Conservation (phyloP, 2,329 filamentous ascomycete species). For the Epicoccum sorghinum region DNA sequence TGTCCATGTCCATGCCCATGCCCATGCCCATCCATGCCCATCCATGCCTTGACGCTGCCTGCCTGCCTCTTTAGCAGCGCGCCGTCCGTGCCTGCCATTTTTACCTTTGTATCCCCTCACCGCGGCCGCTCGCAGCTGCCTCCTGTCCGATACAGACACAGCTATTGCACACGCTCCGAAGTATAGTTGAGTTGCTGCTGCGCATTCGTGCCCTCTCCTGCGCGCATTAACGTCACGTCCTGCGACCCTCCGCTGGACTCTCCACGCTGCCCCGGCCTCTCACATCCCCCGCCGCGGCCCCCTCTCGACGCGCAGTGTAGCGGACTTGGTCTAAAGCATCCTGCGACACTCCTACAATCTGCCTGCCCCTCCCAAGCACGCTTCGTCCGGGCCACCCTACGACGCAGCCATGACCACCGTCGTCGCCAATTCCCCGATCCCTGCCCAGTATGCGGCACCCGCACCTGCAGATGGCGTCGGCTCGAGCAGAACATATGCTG, state of each 20-base stretch:
- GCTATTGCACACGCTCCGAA: not conserved
- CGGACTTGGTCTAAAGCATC: constrained; percentile 37
- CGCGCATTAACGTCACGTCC: constrained; percentile 10
- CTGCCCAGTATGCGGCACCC: constrained; percentile 48
- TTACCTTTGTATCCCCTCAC: constrained; percentile 14
- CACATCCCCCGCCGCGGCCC: constrained; percentile 34
- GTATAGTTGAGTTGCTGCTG: not conserved
- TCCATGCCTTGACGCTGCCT: not conserved
- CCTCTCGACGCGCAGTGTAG: constrained; percentile 45
- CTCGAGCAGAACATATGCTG: constrained; percentile 51
- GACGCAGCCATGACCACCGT: constrained; percentile 54
- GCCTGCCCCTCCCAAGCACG: constrained; percentile 23
- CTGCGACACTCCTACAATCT: constrained; percentile 47
- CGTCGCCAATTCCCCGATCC: constrained; percentile 51
- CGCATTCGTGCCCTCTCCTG: not conserved
- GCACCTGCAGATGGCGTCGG: constrained; percentile 44
- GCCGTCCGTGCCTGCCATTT: constrained; percentile 17
- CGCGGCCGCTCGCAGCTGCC: constrained; percentile 12
- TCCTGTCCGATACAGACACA: not conserved
- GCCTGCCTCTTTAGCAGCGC: constrained; percentile 19
- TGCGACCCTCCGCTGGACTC: constrained; percentile 7
- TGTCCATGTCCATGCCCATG: constrained; percentile 1
- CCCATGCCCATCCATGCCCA: constrained; percentile 7
- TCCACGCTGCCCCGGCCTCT: constrained; percentile 7
- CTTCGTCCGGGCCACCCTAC: constrained; percentile 24